A percentile compares a stretch with the other conserved stretches of the same genome.
phyloP scores from a whole-genome alignment of 306 rosid species.

The Castanea crenata region DNA sequence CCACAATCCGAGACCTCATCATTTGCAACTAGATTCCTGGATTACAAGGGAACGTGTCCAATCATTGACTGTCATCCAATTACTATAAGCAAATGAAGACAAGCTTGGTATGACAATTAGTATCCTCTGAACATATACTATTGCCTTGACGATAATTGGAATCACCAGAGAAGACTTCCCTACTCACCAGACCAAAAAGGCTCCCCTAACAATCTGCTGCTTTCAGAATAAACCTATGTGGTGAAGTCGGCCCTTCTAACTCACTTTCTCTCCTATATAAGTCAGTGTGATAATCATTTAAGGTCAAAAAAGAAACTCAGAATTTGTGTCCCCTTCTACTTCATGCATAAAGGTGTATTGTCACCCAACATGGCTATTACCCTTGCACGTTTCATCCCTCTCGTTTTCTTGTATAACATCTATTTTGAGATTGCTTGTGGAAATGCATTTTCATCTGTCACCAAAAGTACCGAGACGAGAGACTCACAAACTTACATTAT shows the following conservation, averaged over 20 bases:
- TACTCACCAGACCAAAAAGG: not conserved
- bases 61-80: not conserved
- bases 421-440: slow-evolving; percentile 26
- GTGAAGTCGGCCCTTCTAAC: not conserved
- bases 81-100: not conserved
- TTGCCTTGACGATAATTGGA: slow-evolving; percentile 6
- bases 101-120: not conserved
- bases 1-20: no score
- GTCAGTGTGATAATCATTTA: not conserved
- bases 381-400: slow-evolving; percentile 18
- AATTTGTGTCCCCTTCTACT: not conserved
- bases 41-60: not conserved
- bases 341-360: slow-evolving; percentile 4
- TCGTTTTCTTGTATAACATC: slow-evolving; percentile 36
- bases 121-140: not conserved
- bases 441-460: slow-evolving; percentile 1
- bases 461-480: slow-evolving; percentile 8
- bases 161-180: not conserved
- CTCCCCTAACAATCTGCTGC: slow-evolving; percentile 11
- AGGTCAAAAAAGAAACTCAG: not conserved
- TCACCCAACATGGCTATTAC: slow-evolving; percentile 42
- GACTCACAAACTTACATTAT: slow-evolving; percentile 42
- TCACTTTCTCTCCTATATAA: not conserved
- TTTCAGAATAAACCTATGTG: not conserved
- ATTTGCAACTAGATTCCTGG: not conserved